A percentile compares a stretch with the other conserved stretches of the same genome.
Evolutionary conservation across 257 asterid genomes (phyloP).

Genomic region (Nyctanthes arbortristis): DNA sequence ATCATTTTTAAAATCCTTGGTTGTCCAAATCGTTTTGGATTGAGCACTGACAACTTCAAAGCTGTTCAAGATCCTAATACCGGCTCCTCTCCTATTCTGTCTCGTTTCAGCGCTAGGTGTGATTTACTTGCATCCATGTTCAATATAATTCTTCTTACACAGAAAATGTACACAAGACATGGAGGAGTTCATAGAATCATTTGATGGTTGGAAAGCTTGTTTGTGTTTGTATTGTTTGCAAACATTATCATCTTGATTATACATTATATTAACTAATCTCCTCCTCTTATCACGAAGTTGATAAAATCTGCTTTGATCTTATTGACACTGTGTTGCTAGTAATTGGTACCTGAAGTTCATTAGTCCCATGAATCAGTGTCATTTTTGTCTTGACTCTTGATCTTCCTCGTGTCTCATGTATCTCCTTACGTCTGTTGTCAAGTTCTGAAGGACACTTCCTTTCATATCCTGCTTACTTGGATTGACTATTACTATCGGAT

Average conservation of each 20-base stretch:
- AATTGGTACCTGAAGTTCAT: no score
- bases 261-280: no score
- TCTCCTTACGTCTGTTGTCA: no score
- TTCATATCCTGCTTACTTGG: no score
- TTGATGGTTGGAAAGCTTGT: neutral
- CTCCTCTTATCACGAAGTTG: neutral
- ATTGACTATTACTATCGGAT: no score
- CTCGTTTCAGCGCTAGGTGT: constrained; percentile 58
- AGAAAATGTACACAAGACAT: neutral
- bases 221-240: constrained; percentile 11
- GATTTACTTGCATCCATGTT: constrained; percentile 9
- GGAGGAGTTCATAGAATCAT: neutral
- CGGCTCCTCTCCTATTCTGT: constrained; percentile 88
- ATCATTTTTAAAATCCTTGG: neutral
- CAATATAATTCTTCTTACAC: constrained; percentile 7
- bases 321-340: no score
- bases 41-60: constrained; percentile 91
- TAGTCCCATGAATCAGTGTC: no score
- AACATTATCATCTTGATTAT: constrained; percentile 19
- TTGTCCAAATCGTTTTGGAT: constrained; percentile 56
- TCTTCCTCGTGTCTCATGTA: no score
- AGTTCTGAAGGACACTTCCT: no score
- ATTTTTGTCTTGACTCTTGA: no score
- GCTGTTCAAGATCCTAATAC: constrained; percentile 90
- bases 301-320: neutral